These are phyloP conservation scores for Trametes meyenii DNA, from an alignment of 768 basidiomycete species.

Conservation along the genomic window DNA sequence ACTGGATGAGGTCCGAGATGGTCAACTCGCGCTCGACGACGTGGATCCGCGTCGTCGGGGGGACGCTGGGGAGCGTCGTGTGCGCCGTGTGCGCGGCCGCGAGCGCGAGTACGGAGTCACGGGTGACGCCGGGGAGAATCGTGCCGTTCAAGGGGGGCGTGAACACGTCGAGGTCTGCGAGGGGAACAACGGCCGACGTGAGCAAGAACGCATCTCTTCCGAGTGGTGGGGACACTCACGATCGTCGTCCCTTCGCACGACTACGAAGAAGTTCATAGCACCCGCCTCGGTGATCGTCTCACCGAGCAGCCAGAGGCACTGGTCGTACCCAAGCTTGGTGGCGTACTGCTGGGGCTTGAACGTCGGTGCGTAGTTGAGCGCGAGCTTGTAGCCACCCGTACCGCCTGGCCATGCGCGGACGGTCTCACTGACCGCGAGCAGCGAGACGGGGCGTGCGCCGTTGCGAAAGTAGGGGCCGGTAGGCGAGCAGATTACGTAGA, in stretches of 20 bases:
- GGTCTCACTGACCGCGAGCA: slow-evolving; percentile 49
- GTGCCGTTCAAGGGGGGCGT: slow-evolving; percentile 91
- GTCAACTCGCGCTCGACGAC: slow-evolving; percentile 49
- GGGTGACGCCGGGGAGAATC: slow-evolving; percentile 91
- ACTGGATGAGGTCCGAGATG: slow-evolving; percentile 45
- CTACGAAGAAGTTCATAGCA: slow-evolving; percentile 61
- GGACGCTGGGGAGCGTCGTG: slow-evolving; percentile 42
- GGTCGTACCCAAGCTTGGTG: slow-evolving; percentile 52
- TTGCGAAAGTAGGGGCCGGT: slow-evolving; percentile 55
- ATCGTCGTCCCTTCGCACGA: slow-evolving; percentile 48
- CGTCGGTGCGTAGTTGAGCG: slow-evolving; percentile 44
- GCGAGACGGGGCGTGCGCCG: slow-evolving; percentile 51
- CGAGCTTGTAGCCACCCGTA: slow-evolving; percentile 59
- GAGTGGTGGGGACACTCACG: slow-evolving; percentile 26
- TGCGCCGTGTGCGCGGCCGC: slow-evolving; percentile 56
- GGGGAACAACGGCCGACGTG: neutral
- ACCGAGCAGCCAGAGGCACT: slow-evolving; percentile 59
- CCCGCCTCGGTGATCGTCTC: slow-evolving; percentile 45
- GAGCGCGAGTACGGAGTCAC: slow-evolving; percentile 80
- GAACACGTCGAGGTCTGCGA: slow-evolving; percentile 71
- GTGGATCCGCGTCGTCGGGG: slow-evolving; percentile 45
- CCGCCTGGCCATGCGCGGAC: slow-evolving; percentile 60
- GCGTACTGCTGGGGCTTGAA: slow-evolving; percentile 52
- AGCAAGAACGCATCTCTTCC: neutral
- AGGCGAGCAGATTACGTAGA: slow-evolving; percentile 83